These are phyloP conservation scores for Avena eriantha DNA, from an alignment of 176 grass and related monocot species.

Conservation along the genomic window DNA sequence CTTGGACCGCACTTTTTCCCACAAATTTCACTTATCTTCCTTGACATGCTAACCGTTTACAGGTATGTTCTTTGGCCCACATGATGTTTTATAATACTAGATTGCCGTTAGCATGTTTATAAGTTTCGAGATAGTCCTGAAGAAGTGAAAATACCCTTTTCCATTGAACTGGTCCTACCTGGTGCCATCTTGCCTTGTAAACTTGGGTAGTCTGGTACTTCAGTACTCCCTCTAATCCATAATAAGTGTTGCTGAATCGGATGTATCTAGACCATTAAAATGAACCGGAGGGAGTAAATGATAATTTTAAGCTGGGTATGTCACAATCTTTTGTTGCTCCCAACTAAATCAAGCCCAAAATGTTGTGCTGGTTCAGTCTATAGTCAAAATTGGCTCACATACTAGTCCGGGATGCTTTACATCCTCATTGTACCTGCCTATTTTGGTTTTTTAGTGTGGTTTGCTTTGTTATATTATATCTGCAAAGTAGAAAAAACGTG, in stretches of 20 bases:
- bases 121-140: constrained; percentile 4
- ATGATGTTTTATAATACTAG: neutral
- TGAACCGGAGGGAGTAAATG: neutral
- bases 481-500: neutral
- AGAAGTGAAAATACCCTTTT: neutral
- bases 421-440: neutral
- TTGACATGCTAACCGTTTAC: constrained; percentile 99
- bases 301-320: neutral
- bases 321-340: neutral
- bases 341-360: constrained; percentile 14
- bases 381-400: constrained; percentile 5
- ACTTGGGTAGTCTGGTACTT: neutral
- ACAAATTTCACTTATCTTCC: constrained; percentile 92
- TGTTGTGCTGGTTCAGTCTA: neutral
- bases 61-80: constrained; percentile 57
- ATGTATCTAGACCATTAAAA: no score
- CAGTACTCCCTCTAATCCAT: neutral
- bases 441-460: constrained; percentile 30
- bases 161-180: neutral
- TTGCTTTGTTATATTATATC: neutral
- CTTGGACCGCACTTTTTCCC: constrained; percentile 96
- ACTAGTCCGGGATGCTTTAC: neutral
- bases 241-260: no score
- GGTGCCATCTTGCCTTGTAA: neutral
- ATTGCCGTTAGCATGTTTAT: constrained; percentile 3